A percentile compares a stretch with the other conserved stretches of the same genome.
These are phyloP conservation scores for Diddensiella transvaalensis DNA, from an alignment of 805 yeast genomes.

Conservation along the genomic window DNA sequence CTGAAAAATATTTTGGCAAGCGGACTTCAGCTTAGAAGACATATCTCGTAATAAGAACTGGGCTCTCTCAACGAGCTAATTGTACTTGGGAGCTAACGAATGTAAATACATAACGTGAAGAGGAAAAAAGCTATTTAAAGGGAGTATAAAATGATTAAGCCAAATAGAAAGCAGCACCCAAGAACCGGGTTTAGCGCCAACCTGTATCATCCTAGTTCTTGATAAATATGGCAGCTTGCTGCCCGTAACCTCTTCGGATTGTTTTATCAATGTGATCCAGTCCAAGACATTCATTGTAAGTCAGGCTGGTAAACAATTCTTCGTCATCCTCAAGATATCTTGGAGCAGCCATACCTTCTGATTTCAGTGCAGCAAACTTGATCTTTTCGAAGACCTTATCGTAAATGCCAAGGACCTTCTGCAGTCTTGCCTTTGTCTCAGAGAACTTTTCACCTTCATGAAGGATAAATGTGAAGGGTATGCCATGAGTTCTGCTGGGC, in stretches of 20 bases:
- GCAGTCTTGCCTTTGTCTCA: constrained; percentile 64
- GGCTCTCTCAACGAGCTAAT: too few species aligned
- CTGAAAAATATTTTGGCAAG: too few species aligned
- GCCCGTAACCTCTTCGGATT: constrained; percentile 48
- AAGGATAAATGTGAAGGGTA: constrained; percentile 76
- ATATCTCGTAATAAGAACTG: too few species aligned
- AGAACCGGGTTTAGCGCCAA: too few species aligned
- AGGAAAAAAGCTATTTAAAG: not conserved
- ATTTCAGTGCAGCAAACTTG: constrained; percentile 53
- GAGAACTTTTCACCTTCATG: constrained; percentile 61
- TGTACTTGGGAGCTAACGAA: too few species aligned
- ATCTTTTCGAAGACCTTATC: constrained; percentile 77
- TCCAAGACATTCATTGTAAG: constrained; percentile 56
- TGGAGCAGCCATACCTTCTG: constrained; percentile 10
- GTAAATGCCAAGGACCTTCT: constrained; percentile 67
- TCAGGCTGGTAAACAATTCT: constrained; percentile 53
- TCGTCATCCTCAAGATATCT: constrained; percentile 48
- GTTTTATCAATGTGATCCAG: constrained; percentile 86
- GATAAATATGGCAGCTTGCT: constrained; percentile 61
- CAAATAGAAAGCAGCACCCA: too few species aligned
- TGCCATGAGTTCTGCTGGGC: constrained; percentile 65
- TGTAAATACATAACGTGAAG: too few species aligned
- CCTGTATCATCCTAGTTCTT: constrained; percentile 29
- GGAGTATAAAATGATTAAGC: too few species aligned
- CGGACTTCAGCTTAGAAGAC: too few species aligned